Conservation (phyloP, 2,329 filamentous ascomycete genomes). For the Cryphonectria japonica region DNA sequence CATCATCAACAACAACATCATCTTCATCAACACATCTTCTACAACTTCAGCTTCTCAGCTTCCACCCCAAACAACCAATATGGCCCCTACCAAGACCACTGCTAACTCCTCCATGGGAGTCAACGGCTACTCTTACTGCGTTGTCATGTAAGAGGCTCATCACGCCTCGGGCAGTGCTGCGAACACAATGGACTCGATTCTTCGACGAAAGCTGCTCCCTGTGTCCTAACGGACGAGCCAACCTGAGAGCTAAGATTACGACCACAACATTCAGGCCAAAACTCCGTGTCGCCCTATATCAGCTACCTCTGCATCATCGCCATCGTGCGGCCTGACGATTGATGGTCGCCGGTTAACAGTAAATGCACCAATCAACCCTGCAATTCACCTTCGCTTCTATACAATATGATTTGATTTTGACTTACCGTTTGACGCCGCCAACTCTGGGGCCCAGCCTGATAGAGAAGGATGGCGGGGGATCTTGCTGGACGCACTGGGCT, state of each 20-base stretch:
- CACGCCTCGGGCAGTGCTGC: constrained; percentile 9
- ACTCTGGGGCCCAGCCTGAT: neutral
- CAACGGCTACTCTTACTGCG: constrained; percentile 37
- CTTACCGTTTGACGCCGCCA: neutral
- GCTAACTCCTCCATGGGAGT: constrained; percentile 36
- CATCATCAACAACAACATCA: neutral
- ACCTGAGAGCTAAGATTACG: neutral
- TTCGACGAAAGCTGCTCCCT: neutral
- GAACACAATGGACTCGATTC: neutral
- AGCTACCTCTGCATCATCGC: neutral
- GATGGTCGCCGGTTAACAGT: neutral
- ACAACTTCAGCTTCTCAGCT: constrained; percentile 1
- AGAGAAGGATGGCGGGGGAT: neutral
- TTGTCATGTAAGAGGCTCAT: constrained; percentile 38
- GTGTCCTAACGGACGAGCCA: neutral
- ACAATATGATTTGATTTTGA: neutral
- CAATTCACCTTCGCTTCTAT: neutral
- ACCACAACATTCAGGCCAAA: neutral
- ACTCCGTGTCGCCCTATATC: neutral
- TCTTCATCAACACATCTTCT: neutral
- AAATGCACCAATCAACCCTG: neutral
- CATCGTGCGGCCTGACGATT: neutral
- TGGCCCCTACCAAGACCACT: constrained; percentile 36
- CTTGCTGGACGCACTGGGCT: neutral
- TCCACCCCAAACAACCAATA: constrained; percentile 34